Percentiles rank a stretch among this genome's conserved stretches.
These are phyloP conservation scores for Pichia cabralensis DNA, from an alignment of 805 yeast species.

Conservation along the genomic window DNA sequence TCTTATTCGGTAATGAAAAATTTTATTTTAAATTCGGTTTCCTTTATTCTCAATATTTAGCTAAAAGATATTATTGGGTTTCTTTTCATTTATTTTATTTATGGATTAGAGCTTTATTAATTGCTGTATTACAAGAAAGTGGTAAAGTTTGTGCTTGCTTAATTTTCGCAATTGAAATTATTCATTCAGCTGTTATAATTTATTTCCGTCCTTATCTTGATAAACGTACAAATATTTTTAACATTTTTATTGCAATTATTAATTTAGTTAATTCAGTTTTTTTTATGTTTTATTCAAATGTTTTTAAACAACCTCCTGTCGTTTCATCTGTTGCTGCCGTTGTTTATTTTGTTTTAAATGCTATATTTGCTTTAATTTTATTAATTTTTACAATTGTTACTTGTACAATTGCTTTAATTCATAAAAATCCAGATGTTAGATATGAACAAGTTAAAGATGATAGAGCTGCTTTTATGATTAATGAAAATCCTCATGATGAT, in stretches of 20 bases:
- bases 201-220: conserved; percentile 86
- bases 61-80: conserved; percentile 79
- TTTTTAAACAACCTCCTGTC: conserved; percentile 73
- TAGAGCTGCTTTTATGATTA: conserved; percentile 86
- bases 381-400: conserved; percentile 81
- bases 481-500: conserved; percentile 31
- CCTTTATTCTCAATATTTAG: conserved; percentile 82
- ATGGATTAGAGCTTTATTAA: conserved; percentile 67
- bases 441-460: conserved; percentile 97
- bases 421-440: conserved; percentile 89
- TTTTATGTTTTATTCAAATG: conserved; percentile 79
- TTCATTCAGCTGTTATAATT: conserved; percentile 56
- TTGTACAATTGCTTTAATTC: conserved; percentile 71
- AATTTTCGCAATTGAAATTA: conserved; percentile 65
- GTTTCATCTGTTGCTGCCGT: conserved; percentile 92
- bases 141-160: conserved; percentile 80
- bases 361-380: conserved; percentile 74
- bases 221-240: conserved; percentile 87
- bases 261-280: conserved; percentile 75
- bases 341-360: conserved; percentile 81
- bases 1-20: conserved; percentile 74
- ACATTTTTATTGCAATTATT: conserved; percentile 74
- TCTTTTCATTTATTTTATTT: conserved; percentile 54
- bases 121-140: conserved; percentile 71
- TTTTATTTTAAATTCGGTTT: conserved; percentile 86